Conservation (phyloP, 1,284 basidiomycete genomes). For the Rhodotorula sp. region DNA sequence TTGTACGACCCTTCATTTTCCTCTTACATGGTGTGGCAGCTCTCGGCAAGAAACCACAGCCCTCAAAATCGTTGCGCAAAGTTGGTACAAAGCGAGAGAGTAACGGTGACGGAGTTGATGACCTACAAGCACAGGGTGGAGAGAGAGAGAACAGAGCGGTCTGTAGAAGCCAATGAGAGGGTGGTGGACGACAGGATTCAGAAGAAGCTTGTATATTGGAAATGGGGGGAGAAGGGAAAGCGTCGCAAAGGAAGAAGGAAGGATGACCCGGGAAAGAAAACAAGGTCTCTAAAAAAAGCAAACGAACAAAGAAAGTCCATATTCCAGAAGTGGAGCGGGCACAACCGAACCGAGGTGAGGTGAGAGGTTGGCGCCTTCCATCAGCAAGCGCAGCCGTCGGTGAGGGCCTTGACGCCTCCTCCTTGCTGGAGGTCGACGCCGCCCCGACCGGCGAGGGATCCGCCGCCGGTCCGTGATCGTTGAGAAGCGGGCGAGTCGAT, state of each 20-base stretch:
- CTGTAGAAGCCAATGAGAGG: too few relatives aligned
- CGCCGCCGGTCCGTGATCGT: conserved; percentile 1
- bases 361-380: neutral
- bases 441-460: conserved; percentile 16
- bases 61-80: too few relatives aligned
- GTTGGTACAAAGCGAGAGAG: too few relatives aligned
- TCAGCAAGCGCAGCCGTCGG: conserved; percentile 70
- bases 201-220: neutral
- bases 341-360: neutral
- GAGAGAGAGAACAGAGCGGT: too few relatives aligned
- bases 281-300: neutral
- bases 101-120: too few relatives aligned
- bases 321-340: too few relatives aligned
- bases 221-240: too few relatives aligned
- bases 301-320: neutral
- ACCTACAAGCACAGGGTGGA: too few relatives aligned
- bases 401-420: conserved; percentile 58
- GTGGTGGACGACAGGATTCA: too few relatives aligned
- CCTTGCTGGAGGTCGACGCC: conserved; percentile 30
- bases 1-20: too few relatives aligned
- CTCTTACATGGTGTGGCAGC: too few relatives aligned
- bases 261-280: neutral
- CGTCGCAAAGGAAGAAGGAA: neutral
- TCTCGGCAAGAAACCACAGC: too few relatives aligned
- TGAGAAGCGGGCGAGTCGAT: conserved; percentile 77